These are phyloP conservation scores for Candida methanosorbosa DNA, from an alignment of 805 yeast species.

Conservation along the genomic window DNA sequence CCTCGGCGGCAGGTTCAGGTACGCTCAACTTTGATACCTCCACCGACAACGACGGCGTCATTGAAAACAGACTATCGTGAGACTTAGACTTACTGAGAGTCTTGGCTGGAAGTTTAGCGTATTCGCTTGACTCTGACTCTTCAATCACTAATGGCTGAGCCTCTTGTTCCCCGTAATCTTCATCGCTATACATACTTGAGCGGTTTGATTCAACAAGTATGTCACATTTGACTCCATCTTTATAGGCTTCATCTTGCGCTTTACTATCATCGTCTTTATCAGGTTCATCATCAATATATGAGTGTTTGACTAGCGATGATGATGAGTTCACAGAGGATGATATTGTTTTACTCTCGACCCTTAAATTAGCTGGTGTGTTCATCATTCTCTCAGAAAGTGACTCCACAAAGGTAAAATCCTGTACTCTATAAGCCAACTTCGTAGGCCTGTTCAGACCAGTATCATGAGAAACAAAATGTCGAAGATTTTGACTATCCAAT, in stretches of 20 bases:
- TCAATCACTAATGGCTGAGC: constrained; percentile 13
- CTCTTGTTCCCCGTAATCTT: constrained; percentile 16
- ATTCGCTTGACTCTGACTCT: background rate
- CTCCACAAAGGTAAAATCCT: background rate
- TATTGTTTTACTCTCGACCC: background rate
- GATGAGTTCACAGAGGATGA: background rate
- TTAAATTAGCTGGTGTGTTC: background rate
- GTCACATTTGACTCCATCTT: no score
- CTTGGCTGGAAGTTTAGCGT: background rate
- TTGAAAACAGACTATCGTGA: constrained; percentile 21
- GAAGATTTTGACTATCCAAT: constrained; percentile 10
- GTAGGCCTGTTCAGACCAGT: constrained; percentile 13
- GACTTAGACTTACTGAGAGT: constrained; percentile 14
- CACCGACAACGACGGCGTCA: background rate
- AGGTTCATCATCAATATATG: background rate
- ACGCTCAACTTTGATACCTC: background rate
- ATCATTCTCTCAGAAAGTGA: no score
- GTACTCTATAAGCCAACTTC: background rate
- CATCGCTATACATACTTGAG: constrained; percentile 9
- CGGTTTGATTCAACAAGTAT: no score
- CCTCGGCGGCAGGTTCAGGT: background rate
- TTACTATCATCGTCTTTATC: constrained; percentile 1
- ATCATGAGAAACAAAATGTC: constrained; percentile 24
- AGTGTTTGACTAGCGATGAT: background rate
- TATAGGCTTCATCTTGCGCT: background rate